phyloP scores from a whole-genome alignment of 31 red algal genomes.

The Odonthalia washingtoniensis region DNA sequence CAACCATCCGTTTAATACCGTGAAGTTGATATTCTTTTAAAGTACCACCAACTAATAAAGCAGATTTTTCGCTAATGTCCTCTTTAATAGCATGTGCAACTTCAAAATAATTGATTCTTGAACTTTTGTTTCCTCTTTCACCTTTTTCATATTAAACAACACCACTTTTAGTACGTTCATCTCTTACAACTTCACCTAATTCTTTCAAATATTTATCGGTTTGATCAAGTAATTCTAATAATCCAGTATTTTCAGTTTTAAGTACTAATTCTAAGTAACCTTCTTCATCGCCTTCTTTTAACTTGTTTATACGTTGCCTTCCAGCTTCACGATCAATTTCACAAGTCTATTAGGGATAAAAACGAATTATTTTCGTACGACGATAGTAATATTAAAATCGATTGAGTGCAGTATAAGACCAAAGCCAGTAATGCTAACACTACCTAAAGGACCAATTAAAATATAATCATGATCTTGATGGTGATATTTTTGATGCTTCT shows the following conservation, averaged over 20 bases:
- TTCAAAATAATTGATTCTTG: conserved; percentile 74
- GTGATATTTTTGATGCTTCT: no score
- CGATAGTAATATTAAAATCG: no score
- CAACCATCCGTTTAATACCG: conserved; percentile 97
- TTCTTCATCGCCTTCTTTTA: conserved; percentile 95
- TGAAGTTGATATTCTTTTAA: conserved; percentile 96
- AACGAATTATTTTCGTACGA: not conserved
- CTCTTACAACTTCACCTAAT: conserved; percentile 77
- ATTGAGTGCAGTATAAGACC: no score
- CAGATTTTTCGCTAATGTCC: conserved; percentile 72
- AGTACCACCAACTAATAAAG: conserved; percentile 79
- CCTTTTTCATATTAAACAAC: conserved; percentile 68
- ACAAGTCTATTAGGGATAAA: conserved; percentile 62
- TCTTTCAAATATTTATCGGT: conserved; percentile 91
- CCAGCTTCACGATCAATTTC: conserved; percentile 84
- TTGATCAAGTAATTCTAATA: conserved; percentile 82
- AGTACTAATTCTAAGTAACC: conserved; percentile 91
- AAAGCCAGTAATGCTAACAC: no score
- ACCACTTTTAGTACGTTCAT: conserved; percentile 54
- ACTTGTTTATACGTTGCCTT: conserved; percentile 79
- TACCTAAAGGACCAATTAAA: no score
- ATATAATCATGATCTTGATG: no score
- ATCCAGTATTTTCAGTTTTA: conserved; percentile 89
- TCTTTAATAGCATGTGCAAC: conserved; percentile 92
- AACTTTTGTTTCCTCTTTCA: conserved; percentile 42